Evolutionary conservation across 129 eudicot species (phyloP).

Genomic region (Flaveria sonorensis): DNA sequence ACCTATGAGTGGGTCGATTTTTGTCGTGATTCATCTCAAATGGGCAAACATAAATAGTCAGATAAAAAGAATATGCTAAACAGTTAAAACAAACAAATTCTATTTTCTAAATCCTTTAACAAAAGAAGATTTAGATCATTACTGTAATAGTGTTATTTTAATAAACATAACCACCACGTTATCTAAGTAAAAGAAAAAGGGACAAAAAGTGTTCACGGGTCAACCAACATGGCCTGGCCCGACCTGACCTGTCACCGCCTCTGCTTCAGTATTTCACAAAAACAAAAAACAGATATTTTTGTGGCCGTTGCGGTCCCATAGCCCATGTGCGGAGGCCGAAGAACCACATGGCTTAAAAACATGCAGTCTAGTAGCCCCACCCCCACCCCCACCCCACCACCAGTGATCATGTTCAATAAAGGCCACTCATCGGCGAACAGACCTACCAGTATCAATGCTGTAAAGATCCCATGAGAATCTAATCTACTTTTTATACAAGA

Average conservation of each 20-base stretch:
- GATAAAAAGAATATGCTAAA: background rate
- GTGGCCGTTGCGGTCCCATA: conserved; percentile 28
- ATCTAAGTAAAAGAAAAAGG: background rate
- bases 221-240: conserved; percentile 2
- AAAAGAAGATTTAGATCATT: background rate
- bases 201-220: background rate
- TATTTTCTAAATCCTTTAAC: background rate
- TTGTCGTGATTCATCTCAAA: background rate
- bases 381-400: conserved; percentile 13
- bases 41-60: background rate
- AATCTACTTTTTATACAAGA: conserved; percentile 22
- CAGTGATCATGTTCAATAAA: conserved; percentile 20
- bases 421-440: conserved; percentile 24
- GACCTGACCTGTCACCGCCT: background rate
- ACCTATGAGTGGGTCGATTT: background rate
- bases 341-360: conserved; percentile 20
- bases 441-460: conserved; percentile 20
- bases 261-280: background rate
- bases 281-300: conserved; percentile 19
- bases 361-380: background rate
- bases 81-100: background rate
- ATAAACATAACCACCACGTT: background rate
- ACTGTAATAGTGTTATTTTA: background rate
- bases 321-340: conserved; percentile 33
- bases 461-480: conserved; percentile 30